phyloP scores from a whole-genome alignment of 2,329 filamentous ascomycete genomes.

The Fusarium sp. region DNA sequence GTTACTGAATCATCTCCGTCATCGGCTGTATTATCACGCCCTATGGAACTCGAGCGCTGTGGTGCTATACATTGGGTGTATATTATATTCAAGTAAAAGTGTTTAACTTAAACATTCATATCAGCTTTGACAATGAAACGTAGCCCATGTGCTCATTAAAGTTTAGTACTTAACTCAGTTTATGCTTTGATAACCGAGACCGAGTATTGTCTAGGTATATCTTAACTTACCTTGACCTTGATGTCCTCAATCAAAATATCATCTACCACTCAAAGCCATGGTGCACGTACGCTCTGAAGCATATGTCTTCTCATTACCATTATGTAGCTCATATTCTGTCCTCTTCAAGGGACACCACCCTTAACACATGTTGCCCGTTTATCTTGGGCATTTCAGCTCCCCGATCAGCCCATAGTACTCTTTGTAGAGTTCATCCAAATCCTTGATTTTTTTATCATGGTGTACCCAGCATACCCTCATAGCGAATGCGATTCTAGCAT shows the following conservation, averaged over 20 bases:
- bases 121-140: neutral
- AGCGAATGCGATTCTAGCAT: conserved; percentile 46
- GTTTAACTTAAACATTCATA: neutral
- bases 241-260: neutral
- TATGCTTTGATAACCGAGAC: neutral
- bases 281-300: conserved; percentile 12
- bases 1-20: conserved; percentile 25
- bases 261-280: neutral
- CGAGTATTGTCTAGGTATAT: neutral
- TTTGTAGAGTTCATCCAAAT: conserved; percentile 24
- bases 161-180: neutral
- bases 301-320: conserved; percentile 45
- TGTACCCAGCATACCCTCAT: conserved; percentile 33
- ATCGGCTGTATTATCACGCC: conserved; percentile 25
- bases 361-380: conserved; percentile 10
- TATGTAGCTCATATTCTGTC: conserved; percentile 40
- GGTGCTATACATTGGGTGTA: neutral
- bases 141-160: neutral
- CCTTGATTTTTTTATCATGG: conserved; percentile 24
- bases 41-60: neutral
- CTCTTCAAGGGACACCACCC: conserved; percentile 22
- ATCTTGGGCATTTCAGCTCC: conserved; percentile 7
- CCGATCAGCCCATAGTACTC: neutral
- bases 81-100: neutral
- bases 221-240: neutral